These are phyloP conservation scores for Geotrichum siamense DNA, from an alignment of 1,139 yeast species.

Conservation along the genomic window DNA sequence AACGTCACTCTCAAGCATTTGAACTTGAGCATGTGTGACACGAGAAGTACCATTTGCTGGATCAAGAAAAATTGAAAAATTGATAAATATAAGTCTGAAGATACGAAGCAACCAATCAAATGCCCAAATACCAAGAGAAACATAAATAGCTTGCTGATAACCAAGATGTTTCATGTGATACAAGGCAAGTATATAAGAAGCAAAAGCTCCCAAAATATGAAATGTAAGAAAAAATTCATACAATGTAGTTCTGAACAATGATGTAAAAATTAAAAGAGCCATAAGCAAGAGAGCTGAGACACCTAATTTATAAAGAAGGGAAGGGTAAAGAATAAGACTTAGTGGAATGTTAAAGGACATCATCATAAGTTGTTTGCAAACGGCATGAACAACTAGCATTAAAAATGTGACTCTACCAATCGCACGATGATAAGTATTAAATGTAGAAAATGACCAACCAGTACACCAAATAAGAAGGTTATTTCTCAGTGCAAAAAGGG, in stretches of 20 bases:
- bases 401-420: conserved; percentile 45
- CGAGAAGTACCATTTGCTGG: conserved; percentile 29
- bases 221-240: conserved; percentile 44
- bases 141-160: conserved; percentile 41
- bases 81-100: conserved; percentile 37
- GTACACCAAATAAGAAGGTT: conserved; percentile 51
- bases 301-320: conserved; percentile 46
- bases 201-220: conserved; percentile 41
- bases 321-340: conserved; percentile 29
- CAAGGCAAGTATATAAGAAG: conserved; percentile 43
- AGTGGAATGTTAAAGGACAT: conserved; percentile 15
- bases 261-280: conserved; percentile 44
- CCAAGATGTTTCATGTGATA: conserved; percentile 45
- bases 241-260: conserved; percentile 42
- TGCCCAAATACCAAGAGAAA: conserved; percentile 39
- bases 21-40: conserved; percentile 37
- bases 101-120: conserved; percentile 39
- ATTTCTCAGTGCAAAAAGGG: conserved; percentile 55
- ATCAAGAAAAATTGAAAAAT: conserved; percentile 34
- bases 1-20: conserved; percentile 30
- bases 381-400: conserved; percentile 40
- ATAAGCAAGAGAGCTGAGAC: conserved; percentile 46
- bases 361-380: conserved; percentile 31
- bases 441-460: conserved; percentile 56
- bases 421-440: conserved; percentile 55